Base-by-base conservation (phyloP, 805 yeast genomes). In the Starmerella kuoi region DNA sequence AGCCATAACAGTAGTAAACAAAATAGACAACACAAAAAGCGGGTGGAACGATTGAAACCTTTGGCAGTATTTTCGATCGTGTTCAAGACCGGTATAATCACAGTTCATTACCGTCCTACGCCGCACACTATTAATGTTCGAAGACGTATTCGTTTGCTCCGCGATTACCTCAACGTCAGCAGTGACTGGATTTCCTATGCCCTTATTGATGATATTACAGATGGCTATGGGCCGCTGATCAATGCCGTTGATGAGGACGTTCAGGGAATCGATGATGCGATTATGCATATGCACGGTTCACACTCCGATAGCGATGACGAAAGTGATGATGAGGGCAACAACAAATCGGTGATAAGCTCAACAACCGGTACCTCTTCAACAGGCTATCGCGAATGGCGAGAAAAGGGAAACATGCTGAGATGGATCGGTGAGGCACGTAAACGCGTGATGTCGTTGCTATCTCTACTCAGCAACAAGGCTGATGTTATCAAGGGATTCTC, bases 101-200 rank as follows among this genome's bases (percentile, higher is more conserved):
- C 96, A 0, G 86, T 91, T 64, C 98, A 91, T 63, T 85, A 84
- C 61, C 78, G 85, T 8, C 88, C 95, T 11, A 85, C 96, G 0
- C 94, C 95, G 2, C 98, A 91, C 61, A 94, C 97, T 0, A 82
- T 86, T 37, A 91, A 91, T 56, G 98, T 91, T 25, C 74, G 98
- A 52, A 72, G 97, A 59, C 74, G 98, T 59, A 94, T 94, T 0
- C 69, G 98, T 44, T 64, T 91, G 49, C 68, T 88, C 48, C 70
- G 79, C 47, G 98, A 91, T 59, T 88, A 87, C 56, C 66, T 91
- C 47, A 84, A 83, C 2, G 94, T 91, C 4, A 75, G 88, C 2
- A 76, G 96, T 0, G 97, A 91, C 60, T 91, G 98, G 98, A 79
- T 91, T 35, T 88, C 95, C 1, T 91, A 91, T 62, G 97, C 97